Conservation (phyloP, 495 filamentous ascomycete genomes). For the Pseudoneurospora amorphoporcata region DNA sequence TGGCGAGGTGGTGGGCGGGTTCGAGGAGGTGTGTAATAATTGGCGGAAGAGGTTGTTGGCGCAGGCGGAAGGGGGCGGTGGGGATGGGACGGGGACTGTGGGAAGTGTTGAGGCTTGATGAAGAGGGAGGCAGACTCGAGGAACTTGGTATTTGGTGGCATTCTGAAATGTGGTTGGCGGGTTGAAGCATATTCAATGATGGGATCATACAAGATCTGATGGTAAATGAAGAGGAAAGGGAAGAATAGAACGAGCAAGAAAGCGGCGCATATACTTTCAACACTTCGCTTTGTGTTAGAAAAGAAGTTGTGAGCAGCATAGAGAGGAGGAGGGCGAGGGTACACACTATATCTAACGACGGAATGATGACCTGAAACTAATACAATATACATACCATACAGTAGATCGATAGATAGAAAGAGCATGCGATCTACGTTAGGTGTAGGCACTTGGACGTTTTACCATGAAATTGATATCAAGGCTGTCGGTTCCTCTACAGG, state of each 20-base stretch:
- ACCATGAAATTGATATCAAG: background rate
- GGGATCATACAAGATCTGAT: background rate
- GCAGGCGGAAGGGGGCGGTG: slow-evolving; percentile 24
- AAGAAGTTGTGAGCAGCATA: background rate
- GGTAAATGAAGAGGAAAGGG: background rate
- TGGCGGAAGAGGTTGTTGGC: slow-evolving; percentile 42
- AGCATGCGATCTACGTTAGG: background rate
- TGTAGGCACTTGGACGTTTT: background rate
- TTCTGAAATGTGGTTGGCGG: background rate
- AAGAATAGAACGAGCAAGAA: background rate
- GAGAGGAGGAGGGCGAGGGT: background rate
- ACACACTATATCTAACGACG: background rate
- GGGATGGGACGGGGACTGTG: background rate
- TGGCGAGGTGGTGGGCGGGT: slow-evolving; percentile 79
- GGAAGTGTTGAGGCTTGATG: background rate
- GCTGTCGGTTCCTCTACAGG: accelerated
- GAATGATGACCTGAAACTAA: background rate
- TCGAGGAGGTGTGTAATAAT: slow-evolving; percentile 70
- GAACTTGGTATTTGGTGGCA: background rate
- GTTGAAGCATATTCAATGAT: background rate
- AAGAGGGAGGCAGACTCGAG: background rate
- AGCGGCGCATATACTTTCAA: background rate
- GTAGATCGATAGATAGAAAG: background rate
- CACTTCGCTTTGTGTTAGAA: background rate
- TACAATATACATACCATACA: background rate